Base-by-base conservation (phyloP, 2,329 filamentous ascomycete species). In the Penicillium sp. region DNA sequence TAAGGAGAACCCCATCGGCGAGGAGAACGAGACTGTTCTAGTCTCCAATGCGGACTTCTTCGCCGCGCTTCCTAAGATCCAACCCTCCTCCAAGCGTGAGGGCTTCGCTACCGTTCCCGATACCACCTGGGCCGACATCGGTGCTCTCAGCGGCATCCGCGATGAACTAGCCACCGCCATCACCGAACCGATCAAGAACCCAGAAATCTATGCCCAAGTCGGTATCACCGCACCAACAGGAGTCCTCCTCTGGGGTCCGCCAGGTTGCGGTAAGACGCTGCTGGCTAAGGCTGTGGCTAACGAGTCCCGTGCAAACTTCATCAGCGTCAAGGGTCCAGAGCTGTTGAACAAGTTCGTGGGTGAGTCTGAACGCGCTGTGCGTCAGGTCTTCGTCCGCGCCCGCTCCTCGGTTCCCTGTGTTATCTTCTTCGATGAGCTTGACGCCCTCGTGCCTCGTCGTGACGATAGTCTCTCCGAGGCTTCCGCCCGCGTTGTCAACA, bases 291-390 rank as follows among this genome's bases (percentile, higher is more conserved):
- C 94, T 3, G 91, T 96, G 4, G 94, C 94, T 49, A 95, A 95
- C 70, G 91, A 96, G 69, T 92, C 89, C 7, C 90, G 92, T 69
- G 94, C 94, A 43, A 97, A 96, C 72, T 99, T 99, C 77, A 99
- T 99, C 72, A 91, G 90, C 46, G 90, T 99, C 73, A 96, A 96
- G 72, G 94, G 94, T 0, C 94, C 94, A 0, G 94, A 99, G 69
- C 79, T 99, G 9, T 81, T 99, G 41, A 97, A 97, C 78, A 99
- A 97, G 73, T 99, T 92, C 69, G 92, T 99, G 9, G 94, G 94
- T 60, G 94, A 99, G 73, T 95, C 90, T 6, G 94, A 99, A 74
- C 87, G 92, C 10, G 90, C 92, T 0, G 88, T 99, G 1, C 86
- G 94, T 20, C 90, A 95, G 69, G 88, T 97, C 0, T 99, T 99